Conservation (phyloP, 2,329 filamentous ascomycete species). For the Escovopsis sp. region DNA sequence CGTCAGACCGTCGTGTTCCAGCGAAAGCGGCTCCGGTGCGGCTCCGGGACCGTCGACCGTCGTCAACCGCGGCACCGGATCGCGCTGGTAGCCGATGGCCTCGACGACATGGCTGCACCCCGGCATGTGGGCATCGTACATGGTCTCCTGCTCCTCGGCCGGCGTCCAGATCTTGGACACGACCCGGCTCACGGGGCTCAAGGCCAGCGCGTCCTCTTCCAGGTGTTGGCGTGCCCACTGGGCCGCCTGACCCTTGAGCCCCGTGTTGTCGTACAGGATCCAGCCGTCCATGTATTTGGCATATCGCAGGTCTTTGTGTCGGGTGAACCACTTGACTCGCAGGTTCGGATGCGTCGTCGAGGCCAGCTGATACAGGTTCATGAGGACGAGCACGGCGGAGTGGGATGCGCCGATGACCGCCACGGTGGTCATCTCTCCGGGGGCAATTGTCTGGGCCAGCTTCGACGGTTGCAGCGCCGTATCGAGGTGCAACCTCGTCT, state of each 20-base stretch:
- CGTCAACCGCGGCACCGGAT: slow-evolving; percentile 33
- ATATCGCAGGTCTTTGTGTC: slow-evolving; percentile 41
- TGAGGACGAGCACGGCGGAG: slow-evolving; percentile 46
- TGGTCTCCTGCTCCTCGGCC: slow-evolving; percentile 25
- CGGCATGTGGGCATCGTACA: slow-evolving; percentile 31
- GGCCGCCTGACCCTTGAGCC: slow-evolving; percentile 46
- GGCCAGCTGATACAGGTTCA: slow-evolving; percentile 43
- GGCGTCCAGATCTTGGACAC: slow-evolving; percentile 32
- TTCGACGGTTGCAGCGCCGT: slow-evolving; percentile 37
- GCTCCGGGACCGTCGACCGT: slow-evolving; percentile 10
- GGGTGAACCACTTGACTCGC: slow-evolving; percentile 45
- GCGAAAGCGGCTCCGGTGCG: slow-evolving; percentile 25
- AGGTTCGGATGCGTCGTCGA: slow-evolving; percentile 35
- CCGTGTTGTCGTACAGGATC: slow-evolving; percentile 51
- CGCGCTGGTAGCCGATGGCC: slow-evolving; percentile 41
- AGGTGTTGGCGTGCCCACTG: slow-evolving; percentile 44
- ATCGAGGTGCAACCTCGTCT: slow-evolving; percentile 31
- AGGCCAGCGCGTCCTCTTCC: slow-evolving; percentile 32
- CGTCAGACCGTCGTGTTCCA: slow-evolving; percentile 24
- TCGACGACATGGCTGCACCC: slow-evolving; percentile 38
- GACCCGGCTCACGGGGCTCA: slow-evolving; percentile 30
- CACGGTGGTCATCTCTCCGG: slow-evolving; percentile 25
- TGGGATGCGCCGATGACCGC: slow-evolving; percentile 49
- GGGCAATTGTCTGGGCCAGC: slow-evolving; percentile 19
- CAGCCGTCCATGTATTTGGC: slow-evolving; percentile 47